Conservation (phyloP, 1,284 basidiomycete species). For the Ustilago tritici region DNA sequence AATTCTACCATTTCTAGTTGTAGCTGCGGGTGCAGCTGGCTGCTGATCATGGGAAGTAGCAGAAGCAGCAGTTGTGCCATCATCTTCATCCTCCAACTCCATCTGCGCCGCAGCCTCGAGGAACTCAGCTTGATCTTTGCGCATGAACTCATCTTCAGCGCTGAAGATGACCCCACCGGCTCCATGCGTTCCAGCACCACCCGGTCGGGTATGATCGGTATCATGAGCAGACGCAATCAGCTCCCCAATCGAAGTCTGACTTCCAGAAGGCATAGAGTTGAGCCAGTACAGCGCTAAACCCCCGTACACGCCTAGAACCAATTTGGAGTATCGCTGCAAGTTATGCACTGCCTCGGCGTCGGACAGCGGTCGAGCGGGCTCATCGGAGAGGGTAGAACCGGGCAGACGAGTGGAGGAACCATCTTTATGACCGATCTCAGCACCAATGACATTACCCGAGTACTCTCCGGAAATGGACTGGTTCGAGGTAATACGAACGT, state of each 20-base stretch:
- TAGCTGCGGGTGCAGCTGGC: background rate
- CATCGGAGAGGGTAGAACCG: slow-evolving; percentile 24
- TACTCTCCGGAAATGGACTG: slow-evolving; percentile 34
- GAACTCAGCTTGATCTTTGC: slow-evolving; percentile 48
- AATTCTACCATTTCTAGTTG: slow-evolving; percentile 8
- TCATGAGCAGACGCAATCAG: background rate
- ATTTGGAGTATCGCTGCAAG: slow-evolving; percentile 57
- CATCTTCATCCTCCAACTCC: slow-evolving; percentile 55
- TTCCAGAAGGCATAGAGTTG: slow-evolving; percentile 43
- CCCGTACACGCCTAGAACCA: slow-evolving; percentile 63
- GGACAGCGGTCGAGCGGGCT: slow-evolving; percentile 37
- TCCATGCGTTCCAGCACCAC: background rate
- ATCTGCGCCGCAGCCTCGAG: slow-evolving; percentile 53
- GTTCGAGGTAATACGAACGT: slow-evolving; percentile 59
- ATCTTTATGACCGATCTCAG: slow-evolving; percentile 55
- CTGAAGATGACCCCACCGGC: slow-evolving; percentile 31
- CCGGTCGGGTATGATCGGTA: background rate
- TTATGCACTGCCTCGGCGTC: slow-evolving; percentile 54
- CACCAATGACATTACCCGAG: slow-evolving; percentile 58
- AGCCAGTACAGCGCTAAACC: slow-evolving; percentile 60
- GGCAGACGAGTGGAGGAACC: slow-evolving; percentile 23
- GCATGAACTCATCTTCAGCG: slow-evolving; percentile 57
- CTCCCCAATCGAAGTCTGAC: background rate
- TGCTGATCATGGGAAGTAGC: background rate
- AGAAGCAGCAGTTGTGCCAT: background rate